Evolutionary conservation across 2,329 filamentous ascomycete species (phyloP), one percentile per base, ranked within the genome.

Genomic region (Fusarium metavorans): DNA sequence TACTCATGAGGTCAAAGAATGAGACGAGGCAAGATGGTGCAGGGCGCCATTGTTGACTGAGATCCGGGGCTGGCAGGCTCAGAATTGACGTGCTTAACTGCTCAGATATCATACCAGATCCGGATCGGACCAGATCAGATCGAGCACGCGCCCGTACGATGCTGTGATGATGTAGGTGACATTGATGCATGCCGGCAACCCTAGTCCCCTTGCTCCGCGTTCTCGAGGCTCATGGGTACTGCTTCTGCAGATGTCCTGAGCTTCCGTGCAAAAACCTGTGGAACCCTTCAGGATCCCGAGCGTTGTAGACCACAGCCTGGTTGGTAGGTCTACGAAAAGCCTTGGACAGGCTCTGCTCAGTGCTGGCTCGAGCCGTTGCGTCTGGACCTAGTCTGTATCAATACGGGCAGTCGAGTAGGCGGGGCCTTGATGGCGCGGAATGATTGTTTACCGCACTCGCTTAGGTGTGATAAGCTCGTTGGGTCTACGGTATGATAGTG

Each of bases 81-180:
- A 27, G 23, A 20, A 43, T 48, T 57, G 45, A 32, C 41, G 27
- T 39, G n/a, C 56, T 67, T 27, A 34, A 32, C 37, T 25, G 20
- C 25, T 48, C 30, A 61, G 35, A 58, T 48, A 68, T 65, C 63
- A 65, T 30, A 30, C 34, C 34, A 65, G 23, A 43, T 48, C 54
- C 32, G 43, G 45, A 61, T 45, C 48, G 59, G 35, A 58, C 50
- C 41, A 63, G 43, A 58, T 72, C 45, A 72, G 68, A 65, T 68
- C 68, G 58, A 60, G 68, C 60, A 62, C n/a, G 58, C 60, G 39
- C 25, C 45, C 67, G 68, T 72, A 50, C 54, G 48, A 61, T 64
- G 35, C 32, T 32, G 27, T 61, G 59, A 56, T 56, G 48, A 65
- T n/a, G 34, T 23, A 52, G 52, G 63, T 60, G 52, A 52, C 16